These are phyloP conservation scores for Pseudogymnoascus sp. DNA, from an alignment of 2,329 filamentous ascomycete species.

Conservation along the genomic window DNA sequence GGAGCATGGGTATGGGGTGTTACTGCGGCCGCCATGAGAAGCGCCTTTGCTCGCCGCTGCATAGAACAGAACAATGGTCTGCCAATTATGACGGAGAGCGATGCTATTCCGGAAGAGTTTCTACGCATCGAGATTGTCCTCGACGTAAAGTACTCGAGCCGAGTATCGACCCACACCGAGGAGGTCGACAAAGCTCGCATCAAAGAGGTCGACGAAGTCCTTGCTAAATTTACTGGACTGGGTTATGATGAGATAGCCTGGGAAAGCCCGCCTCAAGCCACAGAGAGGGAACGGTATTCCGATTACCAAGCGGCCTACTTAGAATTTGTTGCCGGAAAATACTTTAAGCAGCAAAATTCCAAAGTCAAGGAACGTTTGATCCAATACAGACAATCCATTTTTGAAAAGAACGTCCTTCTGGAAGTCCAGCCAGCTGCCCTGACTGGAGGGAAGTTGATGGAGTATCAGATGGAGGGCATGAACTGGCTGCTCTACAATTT, in stretches of 20 bases:
- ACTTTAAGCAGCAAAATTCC: conserved; percentile 51
- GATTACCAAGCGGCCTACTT: conserved; percentile 78
- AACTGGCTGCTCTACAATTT: conserved; percentile 96
- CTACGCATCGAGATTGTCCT: conserved; percentile 84
- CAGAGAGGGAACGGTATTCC: conserved; percentile 58
- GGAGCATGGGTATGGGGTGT: conserved; percentile 82
- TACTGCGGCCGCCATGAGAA: conserved; percentile 53
- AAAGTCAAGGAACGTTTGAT: conserved; percentile 58
- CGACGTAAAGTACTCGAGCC: conserved; percentile 60
- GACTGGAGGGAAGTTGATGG: conserved; percentile 75
- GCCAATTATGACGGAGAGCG: conserved; percentile 61
- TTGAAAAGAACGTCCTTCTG: conserved; percentile 57
- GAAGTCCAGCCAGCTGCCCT: conserved; percentile 65
- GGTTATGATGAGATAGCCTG: conserved; percentile 86
- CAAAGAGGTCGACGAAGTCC: conserved; percentile 60
- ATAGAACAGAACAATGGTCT: conserved; percentile 43
- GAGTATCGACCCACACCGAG: conserved; percentile 44
- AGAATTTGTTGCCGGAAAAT: conserved; percentile 73
- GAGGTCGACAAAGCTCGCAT: conserved; percentile 64
- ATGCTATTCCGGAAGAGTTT: conserved; percentile 82
- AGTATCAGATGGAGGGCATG: conserved; percentile 83
- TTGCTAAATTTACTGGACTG: conserved; percentile 88
- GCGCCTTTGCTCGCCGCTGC: conserved; percentile 65
- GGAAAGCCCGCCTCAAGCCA: conserved; percentile 65
- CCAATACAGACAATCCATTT: conserved; percentile 56